Evolutionary conservation across 768 basidiomycete genomes (phyloP), one percentile per base, ranked within the genome.

Genomic region (Auricularia cornea): DNA sequence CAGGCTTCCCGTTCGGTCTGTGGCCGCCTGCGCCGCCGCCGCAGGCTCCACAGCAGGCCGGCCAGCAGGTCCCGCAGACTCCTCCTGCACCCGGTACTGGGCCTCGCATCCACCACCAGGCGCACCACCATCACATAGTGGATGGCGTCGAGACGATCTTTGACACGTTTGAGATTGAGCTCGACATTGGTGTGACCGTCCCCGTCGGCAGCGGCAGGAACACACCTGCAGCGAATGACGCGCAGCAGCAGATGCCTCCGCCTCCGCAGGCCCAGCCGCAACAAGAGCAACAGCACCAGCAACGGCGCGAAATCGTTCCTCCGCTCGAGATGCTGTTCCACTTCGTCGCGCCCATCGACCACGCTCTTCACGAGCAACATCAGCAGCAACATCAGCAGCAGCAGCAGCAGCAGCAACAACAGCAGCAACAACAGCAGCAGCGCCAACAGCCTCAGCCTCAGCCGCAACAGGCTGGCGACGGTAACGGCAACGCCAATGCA

Each of bases 251-350:
- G 48, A 12, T n/a, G 26, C 60, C 23, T 30, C 30, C 32, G 62
- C 51, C 32, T 33, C n/a, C 41, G 41, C 65, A 61, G 29, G 48
- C 59, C 32, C 60, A 62, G 28, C 64, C 54, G 14, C 56, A 30
- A 23, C 64, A 65, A 10, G 23, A 41, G 14, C 56, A 30, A 23
- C 64, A 65, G 4, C 29, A 41, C 33, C 35, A 28, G 33, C 31
- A 59, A 16, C 20, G 26, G 18, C 23, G 12, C n/a, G 23, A 62
- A 63, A 4, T n/a, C 12, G 12, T 10, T 12, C n/a, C 28, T 12
- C 30, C 54, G 18, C 28, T 57, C 30, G 54, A 57, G 12, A 29
- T 57, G 54, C 28, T 57, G 26, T 57, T 57, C 30, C 44, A 48
- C 23, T 14, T 48, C 20, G 44, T 48, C 44, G 23, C 44, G 44